Evolutionary conservation across 257 asterid genomes (phyloP), one percentile per base, ranked within the genome.

Genomic region (Nyctanthes arbortristis): DNA sequence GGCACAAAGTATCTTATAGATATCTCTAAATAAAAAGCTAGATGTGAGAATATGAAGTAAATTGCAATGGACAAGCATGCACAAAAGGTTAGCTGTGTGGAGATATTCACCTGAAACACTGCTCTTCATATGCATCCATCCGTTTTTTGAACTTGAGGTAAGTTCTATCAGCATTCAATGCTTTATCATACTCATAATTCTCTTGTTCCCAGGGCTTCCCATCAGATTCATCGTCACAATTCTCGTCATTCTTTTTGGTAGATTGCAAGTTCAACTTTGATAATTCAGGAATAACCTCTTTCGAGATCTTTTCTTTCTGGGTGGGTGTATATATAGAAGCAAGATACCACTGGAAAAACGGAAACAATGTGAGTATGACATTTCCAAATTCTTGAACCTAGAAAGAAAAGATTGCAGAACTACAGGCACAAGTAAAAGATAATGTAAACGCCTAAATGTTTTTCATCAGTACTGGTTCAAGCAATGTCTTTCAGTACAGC

Each of bases 121-220:
- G 98, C 74, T 85, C 88, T 40, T 92, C 96, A 79, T 83, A 80
- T 56, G 87, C 84, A 75, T 88, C 96, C 66, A 90, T 47, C 66
- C 96, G 83, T 75, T 93, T 93, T 85, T 77, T 90, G 85, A 93
- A 93, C 86, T 90, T 93, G 43, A 93, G 96, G 79, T 87, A 93
- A 66, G 86, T 78, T 74, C 98, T 83, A 73, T 93, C 97, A 29
- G 96, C 98, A 71, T 78, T 79, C 74, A 84, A 69, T 73, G 98
- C 86, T 75, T 72, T 81, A 76, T 90, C 98, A 65, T 93, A 87
- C 72, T 93, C 98, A 27, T 93, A 93, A 27, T 63, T 85, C 87
- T 93, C 98, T 76, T 78, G 87, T 73, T 81, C 96, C 77, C 86
- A 93, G 18, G 61, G 77, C 81, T 87, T 96, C 58, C 71, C 92